Conservation (phyloP, 2,329 filamentous ascomycete genomes). For the Penicillium frequentans region DNA sequence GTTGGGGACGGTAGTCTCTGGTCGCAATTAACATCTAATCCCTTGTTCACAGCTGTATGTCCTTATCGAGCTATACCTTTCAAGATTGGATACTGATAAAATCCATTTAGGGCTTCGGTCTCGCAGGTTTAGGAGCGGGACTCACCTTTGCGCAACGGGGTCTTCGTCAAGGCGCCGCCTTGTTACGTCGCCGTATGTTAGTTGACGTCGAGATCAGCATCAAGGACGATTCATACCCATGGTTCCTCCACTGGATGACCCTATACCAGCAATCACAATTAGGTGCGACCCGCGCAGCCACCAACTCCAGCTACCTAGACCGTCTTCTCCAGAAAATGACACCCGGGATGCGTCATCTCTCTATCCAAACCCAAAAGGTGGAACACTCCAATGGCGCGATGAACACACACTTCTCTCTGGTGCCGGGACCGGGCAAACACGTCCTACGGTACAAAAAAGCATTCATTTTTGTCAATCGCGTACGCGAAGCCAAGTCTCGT, state of each 20-base stretch:
- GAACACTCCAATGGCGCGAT: conserved; percentile 66
- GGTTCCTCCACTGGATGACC: conserved; percentile 93
- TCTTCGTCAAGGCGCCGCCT: conserved; percentile 66
- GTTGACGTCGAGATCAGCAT: conserved; percentile 95
- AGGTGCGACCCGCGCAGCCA: conserved; percentile 50
- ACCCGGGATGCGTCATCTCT: conserved; percentile 62
- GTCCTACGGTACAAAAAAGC: conserved; percentile 83
- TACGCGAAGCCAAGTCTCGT: conserved; percentile 79
- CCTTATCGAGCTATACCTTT: neutral
- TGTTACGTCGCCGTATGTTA: conserved; percentile 80
- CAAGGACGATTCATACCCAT: conserved; percentile 88
- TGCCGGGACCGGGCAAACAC: conserved; percentile 88
- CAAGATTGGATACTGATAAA: neutral
- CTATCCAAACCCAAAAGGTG: conserved; percentile 64
- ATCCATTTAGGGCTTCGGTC: conserved; percentile 69
- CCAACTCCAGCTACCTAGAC: conserved; percentile 48
- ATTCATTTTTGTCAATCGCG: conserved; percentile 81
- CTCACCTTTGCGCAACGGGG: conserved; percentile 79
- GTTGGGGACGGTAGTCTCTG: conserved; percentile 41
- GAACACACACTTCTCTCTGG: conserved; percentile 79
- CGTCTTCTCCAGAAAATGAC: conserved; percentile 59
- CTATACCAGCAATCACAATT: conserved; percentile 69
- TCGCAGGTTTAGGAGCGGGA: conserved; percentile 82
- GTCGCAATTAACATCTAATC: conserved; percentile 48
- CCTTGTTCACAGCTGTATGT: conserved; percentile 51